Base-by-base conservation (phyloP, 208 protist genomes). In the Wallacemonas sp. region DNA sequence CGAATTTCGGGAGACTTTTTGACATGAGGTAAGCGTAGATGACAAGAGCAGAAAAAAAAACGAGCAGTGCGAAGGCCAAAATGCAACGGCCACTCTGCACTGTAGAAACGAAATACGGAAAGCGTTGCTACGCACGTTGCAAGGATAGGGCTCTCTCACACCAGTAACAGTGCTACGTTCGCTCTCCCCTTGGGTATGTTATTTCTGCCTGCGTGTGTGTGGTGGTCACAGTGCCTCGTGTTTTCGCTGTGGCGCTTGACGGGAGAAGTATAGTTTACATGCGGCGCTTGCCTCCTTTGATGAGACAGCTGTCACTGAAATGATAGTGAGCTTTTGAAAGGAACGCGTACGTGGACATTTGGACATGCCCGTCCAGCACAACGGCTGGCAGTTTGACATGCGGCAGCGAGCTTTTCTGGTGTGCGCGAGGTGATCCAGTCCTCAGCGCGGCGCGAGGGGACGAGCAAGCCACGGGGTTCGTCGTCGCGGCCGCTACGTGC, bases 321-420 rank as follows among this genome's bases (percentile, higher is more conserved):
- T 49, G 56, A 24, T 62, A 62, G 27, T 62, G 56, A 12, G 34
- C 24, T 15, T 62, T 62, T 9, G 39, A 30, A 0, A 62, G 56
- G 14, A 62, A 45, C n/a, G 56, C 41, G 26, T 49, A 62, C 11
- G 41, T 49, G 26, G 56, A 49, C 56, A 62, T 62, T 26, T 49
- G 56, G 4, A 36, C 41, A 30, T 49, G 39, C 11, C 56, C 56
- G 24, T 62, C 56, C 6, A 47, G 38, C 21, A 39, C 38, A 15
- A 62, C 38, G 9, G 41, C 24, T 11, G 56, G 56, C 27, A 49
- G 28, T 34, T 44, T 62, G 6, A 62, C 41, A 33, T 33, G 30
- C 26, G 47, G 47, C 19, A 33, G 1, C 19, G 12, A 11, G 11
- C 12, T 0, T n/a, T 27, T 11, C n/a, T n/a, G n/a, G n/a, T n/a